Base-by-base conservation (phyloP, 2,329 filamentous ascomycete genomes). In the Aureobasidium sp. region DNA sequence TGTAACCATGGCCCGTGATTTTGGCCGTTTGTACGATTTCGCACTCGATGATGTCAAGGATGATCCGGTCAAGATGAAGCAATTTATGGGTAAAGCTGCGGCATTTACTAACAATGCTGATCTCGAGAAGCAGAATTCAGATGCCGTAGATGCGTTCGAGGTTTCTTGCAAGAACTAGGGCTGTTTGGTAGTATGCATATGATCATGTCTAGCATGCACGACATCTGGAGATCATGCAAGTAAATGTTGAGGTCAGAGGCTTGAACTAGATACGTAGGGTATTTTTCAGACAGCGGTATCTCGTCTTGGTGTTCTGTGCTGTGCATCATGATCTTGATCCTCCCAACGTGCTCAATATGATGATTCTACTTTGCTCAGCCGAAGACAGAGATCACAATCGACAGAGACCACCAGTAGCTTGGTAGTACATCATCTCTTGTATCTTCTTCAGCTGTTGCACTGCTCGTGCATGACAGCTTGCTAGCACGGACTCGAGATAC, bases 41-140 rank as follows among this genome's bases (percentile, higher is more conserved):
- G 61, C 61, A 5, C 59, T 64, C 21, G 57, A 57, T 3, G 61
- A 58, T 12, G 61, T 64, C 56, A 59, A 63, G 32, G 57, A 64
- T 16, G 61, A 65, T 55, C 63, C 61, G 2, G 55, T 52, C 30
- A 58, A 56, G 44, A 66, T 66, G 64, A 63, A 61, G 55, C 57
- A 59, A 22, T 64, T 64, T 34, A 64, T 66, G 40, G 62, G 54
- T n/a, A 59, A 62, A 17, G 60, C 58, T 14, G 64, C 62, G 19
- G 60, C 58, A 12, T 66, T 66, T 25, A 64, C 64, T 21, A 66
- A 66, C 41, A 62, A 63, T 42, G 60, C 57, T n/a, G 64, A 66
- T 56, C 37, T 64, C 29, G 54, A 53, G 47, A 60, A 56, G 57
- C 63, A 66, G 58, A 66, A 65, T 45, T 57, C 62, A 19, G 58